phyloP scores from a whole-genome alignment of 176 grass and related monocot species.

The Thinopyrum elongatum region DNA sequence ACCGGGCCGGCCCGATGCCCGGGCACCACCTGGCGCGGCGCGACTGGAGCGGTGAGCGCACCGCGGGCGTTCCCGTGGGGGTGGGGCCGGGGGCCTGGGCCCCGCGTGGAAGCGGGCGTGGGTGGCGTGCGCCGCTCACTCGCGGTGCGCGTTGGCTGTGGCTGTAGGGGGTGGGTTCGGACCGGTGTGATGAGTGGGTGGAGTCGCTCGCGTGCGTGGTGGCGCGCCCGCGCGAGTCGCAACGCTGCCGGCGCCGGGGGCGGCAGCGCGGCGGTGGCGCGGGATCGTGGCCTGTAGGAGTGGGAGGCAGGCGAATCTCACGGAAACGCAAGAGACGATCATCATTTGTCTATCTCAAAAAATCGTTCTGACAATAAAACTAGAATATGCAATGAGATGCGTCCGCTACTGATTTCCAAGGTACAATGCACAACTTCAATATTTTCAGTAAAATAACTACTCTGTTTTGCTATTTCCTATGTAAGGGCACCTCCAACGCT shows the following conservation, averaged over 20 bases:
- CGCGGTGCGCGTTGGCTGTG: neutral
- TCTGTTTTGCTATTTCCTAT: too few relatives aligned
- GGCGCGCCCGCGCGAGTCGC: neutral
- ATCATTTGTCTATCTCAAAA: too few relatives aligned
- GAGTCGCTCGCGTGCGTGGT: neutral
- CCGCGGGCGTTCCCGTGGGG: neutral
- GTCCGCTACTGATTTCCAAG: neutral
- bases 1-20: conserved; percentile 3
- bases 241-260: conserved; percentile 4
- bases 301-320: conserved; percentile 12
- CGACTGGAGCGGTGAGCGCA: neutral
- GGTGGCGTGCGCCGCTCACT: neutral
- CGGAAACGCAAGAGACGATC: too few relatives aligned
- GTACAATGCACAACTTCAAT: too few relatives aligned
- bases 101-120: neutral
- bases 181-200: neutral
- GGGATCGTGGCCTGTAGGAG: neutral
- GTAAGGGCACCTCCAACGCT: too few relatives aligned
- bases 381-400: too few relatives aligned
- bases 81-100: neutral
- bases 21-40: conserved; percentile 16
- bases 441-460: too few relatives aligned
- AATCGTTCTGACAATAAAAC: too few relatives aligned
- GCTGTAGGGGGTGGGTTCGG: too few relatives aligned
- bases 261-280: conserved; percentile 12